Base-by-base conservation (phyloP, 2,329 filamentous ascomycete genomes). In the Xylariaceae sp. region DNA sequence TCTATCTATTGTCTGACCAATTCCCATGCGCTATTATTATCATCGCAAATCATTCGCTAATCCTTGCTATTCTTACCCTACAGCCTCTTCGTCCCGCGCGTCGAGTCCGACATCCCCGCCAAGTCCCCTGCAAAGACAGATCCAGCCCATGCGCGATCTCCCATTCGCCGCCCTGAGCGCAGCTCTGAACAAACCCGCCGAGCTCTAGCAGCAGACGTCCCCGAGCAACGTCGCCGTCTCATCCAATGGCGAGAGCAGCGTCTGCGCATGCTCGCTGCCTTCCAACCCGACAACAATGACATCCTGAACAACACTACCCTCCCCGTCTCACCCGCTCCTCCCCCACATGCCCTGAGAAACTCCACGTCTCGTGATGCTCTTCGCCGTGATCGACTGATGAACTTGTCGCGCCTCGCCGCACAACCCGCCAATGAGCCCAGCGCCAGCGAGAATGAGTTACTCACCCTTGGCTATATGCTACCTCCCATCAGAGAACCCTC, bases 71-170 rank as follows among this genome's bases (percentile, higher is more conserved):
- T 40, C 17, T 27, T 22, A n/a, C 14, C 29, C 38, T 40, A 20
- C 50, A 76, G 73, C 51, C 61, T 75, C 23, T 76, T 73, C 51
- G 57, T 73, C 42, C 69, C 71, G 29, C 71, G 70, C 25, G 66
- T 72, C 52, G 68, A 73, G 53, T 71, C 71, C 38, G 70, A 73
- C 49, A 44, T 72, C 36, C 55, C 63, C 12, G 54, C 60, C 37
- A 71, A 70, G 51, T 42, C 64, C 25, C 50, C 63, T 21, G 54
- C 56, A 29, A 71, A 64, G 48, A 50, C 51, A 34, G 51, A 56
- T 33, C 48, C 58, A 4, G 49, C 58, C 25, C 53, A 55, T 32
- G 54, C 62, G 36, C 70, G 70, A 39, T 67, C 70, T 10, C 57
- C 64, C n/a, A 72, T 73, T 32, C 66, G 70, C 39, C 70, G 68